Evolutionary conservation across 2,329 filamentous ascomycete genomes (phyloP).

Genomic region (Westerdykella ornata): DNA sequence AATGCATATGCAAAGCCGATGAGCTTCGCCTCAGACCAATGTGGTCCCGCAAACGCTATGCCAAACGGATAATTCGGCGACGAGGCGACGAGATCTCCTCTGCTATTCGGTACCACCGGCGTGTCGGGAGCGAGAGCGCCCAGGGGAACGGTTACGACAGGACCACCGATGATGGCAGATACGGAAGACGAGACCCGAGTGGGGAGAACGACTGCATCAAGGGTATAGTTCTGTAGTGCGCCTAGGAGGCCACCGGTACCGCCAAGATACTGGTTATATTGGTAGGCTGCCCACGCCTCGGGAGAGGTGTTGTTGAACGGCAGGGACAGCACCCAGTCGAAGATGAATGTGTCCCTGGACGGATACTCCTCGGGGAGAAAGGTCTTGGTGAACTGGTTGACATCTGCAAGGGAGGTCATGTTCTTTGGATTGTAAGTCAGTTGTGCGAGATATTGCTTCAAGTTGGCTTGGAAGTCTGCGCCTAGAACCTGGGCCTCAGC

Average conservation of each 20-base stretch:
- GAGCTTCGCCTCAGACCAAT: conserved; percentile 56
- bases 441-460: conserved; percentile 52
- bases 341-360: conserved; percentile 51
- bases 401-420: conserved; percentile 47
- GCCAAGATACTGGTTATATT: conserved; percentile 48
- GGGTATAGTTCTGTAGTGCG: conserved; percentile 49
- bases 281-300: conserved; percentile 53
- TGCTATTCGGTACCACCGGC: conserved; percentile 40
- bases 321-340: conserved; percentile 48
- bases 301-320: conserved; percentile 53
- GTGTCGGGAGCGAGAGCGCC: conserved; percentile 50
- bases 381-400: conserved; percentile 51
- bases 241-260: conserved; percentile 56
- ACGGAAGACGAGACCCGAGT: conserved; percentile 45
- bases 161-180: conserved; percentile 53
- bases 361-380: conserved; percentile 55
- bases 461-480: conserved; percentile 54
- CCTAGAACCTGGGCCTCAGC: conserved; percentile 45
- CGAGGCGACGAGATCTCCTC: conserved; percentile 48
- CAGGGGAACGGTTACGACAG: conserved; percentile 58
- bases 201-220: conserved; percentile 58
- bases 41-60: conserved; percentile 55
- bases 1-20: conserved; percentile 63
- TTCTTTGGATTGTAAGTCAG: conserved; percentile 54
- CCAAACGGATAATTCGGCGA: conserved; percentile 57